Evolutionary conservation across 495 filamentous ascomycete species (phyloP), one percentile per base, ranked within the genome.

Genomic region (Podospora pseudocomata): DNA sequence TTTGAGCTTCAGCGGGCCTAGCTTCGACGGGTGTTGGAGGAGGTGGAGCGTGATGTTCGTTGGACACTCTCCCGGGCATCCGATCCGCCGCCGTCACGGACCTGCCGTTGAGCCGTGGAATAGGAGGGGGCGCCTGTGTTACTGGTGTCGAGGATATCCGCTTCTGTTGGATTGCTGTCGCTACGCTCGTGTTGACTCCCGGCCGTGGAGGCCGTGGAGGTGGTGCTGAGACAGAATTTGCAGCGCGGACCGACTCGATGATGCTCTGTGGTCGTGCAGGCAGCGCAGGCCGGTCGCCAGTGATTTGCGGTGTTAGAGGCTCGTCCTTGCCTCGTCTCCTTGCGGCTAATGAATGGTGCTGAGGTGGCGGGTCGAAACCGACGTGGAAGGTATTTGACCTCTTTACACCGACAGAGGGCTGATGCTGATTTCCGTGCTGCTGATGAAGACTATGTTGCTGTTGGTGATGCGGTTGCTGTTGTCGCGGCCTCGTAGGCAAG

Each of bases 201-300:
- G 81, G 74, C n/a, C 82, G 77, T 3, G 80, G 79, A 20, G 84
- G 85, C 5, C 81, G 80, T 63, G 83, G 83, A 19, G 84, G 82
- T 11, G 81, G 80, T 39, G 76, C 78, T 34, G 77, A 72, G 4
- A 73, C 44, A 6, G 53, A 54, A 74, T 76, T 62, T 68, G 68
- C 18, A 3, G 56, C 58, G 26, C 71, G 70, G 19, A 34, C 23
- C 6, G 73, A 56, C 32, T 84, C 82, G 1, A 77, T 60, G 3
- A 75, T 69, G n/a, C 75, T 78, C 26, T 70, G 73, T 15, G 83
- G 75, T 23, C 89, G 84, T 23, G 83, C 85, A 23, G 90, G 90
- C 34, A 92, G 81, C 26, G 83, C 82, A 7, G 90, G 90, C 28
- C 85, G 84, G 19, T 87, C 82, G 4, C 83, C 82, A 2, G 76